These are phyloP conservation scores for Arthroderma sp. DNA, from an alignment of 2,329 filamentous ascomycete genomes.

Conservation along the genomic window DNA sequence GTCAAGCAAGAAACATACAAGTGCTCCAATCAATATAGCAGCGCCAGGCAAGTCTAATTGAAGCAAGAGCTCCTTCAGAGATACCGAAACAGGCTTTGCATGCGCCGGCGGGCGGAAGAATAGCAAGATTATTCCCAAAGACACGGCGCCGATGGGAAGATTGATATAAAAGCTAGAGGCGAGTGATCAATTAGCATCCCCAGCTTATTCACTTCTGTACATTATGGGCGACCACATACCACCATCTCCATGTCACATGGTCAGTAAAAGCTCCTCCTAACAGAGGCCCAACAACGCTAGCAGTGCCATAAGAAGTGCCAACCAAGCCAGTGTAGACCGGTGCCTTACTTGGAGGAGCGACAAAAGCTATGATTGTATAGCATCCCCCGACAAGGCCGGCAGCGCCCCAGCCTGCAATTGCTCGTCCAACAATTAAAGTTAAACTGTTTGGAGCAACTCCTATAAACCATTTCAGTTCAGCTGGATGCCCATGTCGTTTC, in stretches of 20 bases:
- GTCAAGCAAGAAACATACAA: slow-evolving; percentile 17
- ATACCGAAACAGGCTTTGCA: slow-evolving; percentile 8
- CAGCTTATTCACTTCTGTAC: neutral
- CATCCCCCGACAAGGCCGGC: slow-evolving; percentile 28
- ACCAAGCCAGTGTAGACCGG: slow-evolving; percentile 10
- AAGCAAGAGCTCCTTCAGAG: slow-evolving; percentile 10
- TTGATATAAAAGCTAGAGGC: slow-evolving; percentile 28
- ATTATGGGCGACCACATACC: slow-evolving; percentile 3
- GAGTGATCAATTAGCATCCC: neutral
- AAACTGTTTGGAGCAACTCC: slow-evolving; percentile 23
- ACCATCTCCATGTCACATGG: slow-evolving; percentile 12
- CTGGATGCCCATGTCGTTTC: too few relatives aligned
- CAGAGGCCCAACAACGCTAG: slow-evolving; percentile 11
- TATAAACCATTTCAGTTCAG: too few relatives aligned
- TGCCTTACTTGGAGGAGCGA: slow-evolving; percentile 7
- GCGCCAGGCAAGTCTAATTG: slow-evolving; percentile 16
- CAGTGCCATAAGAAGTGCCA: slow-evolving; percentile 10
- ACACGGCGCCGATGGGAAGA: slow-evolving; percentile 9
- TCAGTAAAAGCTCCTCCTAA: slow-evolving; percentile 12
- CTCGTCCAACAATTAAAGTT: slow-evolving; percentile 29
- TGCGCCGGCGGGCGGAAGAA: slow-evolving; percentile 12
- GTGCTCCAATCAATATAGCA: slow-evolving; percentile 13
- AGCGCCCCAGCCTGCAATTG: slow-evolving; percentile 27
- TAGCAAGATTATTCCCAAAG: slow-evolving; percentile 5
- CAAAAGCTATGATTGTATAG: slow-evolving; percentile 14